Base-by-base conservation (phyloP, 108 stramenopile genomes). In the Conticribra weissflogii region DNA sequence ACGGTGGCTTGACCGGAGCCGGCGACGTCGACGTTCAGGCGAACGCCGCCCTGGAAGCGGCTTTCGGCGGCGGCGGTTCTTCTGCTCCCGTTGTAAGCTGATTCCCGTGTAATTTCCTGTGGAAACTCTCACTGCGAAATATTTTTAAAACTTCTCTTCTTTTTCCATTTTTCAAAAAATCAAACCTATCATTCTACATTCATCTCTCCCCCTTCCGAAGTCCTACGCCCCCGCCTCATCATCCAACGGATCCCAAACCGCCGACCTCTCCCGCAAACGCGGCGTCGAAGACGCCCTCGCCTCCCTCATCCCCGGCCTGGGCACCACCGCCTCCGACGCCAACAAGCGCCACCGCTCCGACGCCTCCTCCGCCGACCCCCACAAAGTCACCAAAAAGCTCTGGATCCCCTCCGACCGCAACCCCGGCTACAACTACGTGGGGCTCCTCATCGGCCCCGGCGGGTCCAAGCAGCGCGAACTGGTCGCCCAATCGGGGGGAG, bases 341-440 rank as follows among this genome's bases (percentile, higher is more conserved):
- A 56, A 51, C 28, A 71, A 69, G 44, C 79, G 58, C 25, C 17
- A 51, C 17, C 77, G 75, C 8, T 31, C 65, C 45, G 36, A 44
- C 3, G 30, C 57, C 12, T 49, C 57, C 12, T 49, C 57, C 2
- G 56, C 4, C 48, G 51, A 30, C 34, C 24, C 14, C 22, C 23
- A 58, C 62, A 53, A 64, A 59, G 12, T 66, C 55, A 47, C 54
- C 61, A 76, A 72, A 46, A 79, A 81, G 56, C 41, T 84, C 21
- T 63, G 55, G 62, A 81, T 84, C 25, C 79, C 83, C 17, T 46
- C 50, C 12, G 80, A 84, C 31, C 45, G 47, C 23, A 77, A 76
- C 44, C 80, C 82, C 1, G 82, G 82, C 0, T 83, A 83, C 56
- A 83, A 83, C 70, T 83, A 75, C 63, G 78, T 83, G 4, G 82